These are phyloP conservation scores for Euphorbia tirucalli DNA, from an alignment of 345 rosid genomes.

Conservation along the genomic window DNA sequence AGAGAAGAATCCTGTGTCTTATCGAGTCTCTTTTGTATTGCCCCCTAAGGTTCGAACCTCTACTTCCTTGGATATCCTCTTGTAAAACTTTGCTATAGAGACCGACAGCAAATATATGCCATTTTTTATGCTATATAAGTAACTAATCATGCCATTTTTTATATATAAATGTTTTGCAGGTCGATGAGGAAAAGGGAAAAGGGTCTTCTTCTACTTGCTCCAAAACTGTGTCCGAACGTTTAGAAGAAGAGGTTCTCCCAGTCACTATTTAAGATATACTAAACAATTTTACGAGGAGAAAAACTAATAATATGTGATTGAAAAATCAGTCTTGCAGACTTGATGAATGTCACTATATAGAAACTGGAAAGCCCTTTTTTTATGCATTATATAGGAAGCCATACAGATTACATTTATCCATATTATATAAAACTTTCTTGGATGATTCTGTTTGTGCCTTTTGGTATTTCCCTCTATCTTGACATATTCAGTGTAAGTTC, in stretches of 20 bases:
- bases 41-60: slow-evolving; percentile 78
- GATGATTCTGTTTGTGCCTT: neutral
- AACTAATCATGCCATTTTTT: neutral
- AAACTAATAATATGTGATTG: neutral
- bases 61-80: neutral
- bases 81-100: too few relatives aligned
- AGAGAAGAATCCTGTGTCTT: slow-evolving; percentile 61
- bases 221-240: slow-evolving; percentile 64
- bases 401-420: neutral
- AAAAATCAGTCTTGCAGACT: neutral
- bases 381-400: neutral
- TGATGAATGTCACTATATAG: neutral
- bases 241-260: slow-evolving; percentile 74
- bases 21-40: slow-evolving; percentile 64
- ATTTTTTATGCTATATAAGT: slow-evolving; percentile 12
- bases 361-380: neutral
- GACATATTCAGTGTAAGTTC: neutral
- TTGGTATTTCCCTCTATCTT: neutral
- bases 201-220: slow-evolving; percentile 50
- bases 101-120: neutral
- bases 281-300: neutral
- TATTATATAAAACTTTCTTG: neutral
- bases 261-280: neutral
- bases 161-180: slow-evolving; percentile 38
- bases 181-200: slow-evolving; percentile 69